Percentiles rank a stretch among this genome's conserved stretches.
Conservation (phyloP, 192 early-diverging fungal genomes). For the Linnemannia elongata region DNA sequence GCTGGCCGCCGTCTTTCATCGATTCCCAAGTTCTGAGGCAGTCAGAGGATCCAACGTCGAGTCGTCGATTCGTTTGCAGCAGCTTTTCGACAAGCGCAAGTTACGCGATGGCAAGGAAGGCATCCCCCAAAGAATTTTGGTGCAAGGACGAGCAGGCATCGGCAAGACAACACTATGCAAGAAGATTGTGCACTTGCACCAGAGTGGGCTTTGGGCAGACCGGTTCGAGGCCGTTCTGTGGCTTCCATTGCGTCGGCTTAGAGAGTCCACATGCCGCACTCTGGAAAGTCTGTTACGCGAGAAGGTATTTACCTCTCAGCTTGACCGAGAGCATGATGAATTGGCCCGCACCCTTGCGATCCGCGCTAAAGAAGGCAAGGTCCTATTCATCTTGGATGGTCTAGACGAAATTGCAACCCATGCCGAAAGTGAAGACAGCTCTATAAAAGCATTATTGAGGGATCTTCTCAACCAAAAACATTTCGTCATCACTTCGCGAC, state of each 20-base stretch:
- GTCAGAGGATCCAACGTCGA: not conserved
- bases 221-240: slow-evolving; percentile 24
- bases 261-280: not conserved
- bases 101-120: slow-evolving; percentile 11
- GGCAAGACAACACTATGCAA: slow-evolving; percentile 42
- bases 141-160: slow-evolving; percentile 31
- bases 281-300: slow-evolving; percentile 15
- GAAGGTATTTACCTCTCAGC: not conserved
- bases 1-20: slow-evolving; percentile 13
- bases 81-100: slow-evolving; percentile 19
- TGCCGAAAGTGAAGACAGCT: not conserved
- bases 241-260: slow-evolving; percentile 32
- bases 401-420: slow-evolving; percentile 17
- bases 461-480: not conserved
- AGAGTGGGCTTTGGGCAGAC: slow-evolving; percentile 14
- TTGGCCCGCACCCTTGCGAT: not conserved
- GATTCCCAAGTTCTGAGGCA: slow-evolving; percentile 4
- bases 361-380: not conserved
- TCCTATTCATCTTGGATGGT: slow-evolving; percentile 32
- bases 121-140: slow-evolving; percentile 24
- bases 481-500: slow-evolving; percentile 14
- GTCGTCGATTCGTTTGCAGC: not conserved
- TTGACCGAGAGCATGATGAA: not conserved
- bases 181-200: slow-evolving; percentile 20
- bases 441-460: not conserved